Percentiles rank a stretch among this genome's conserved stretches.
Evolutionary conservation across 768 basidiomycete species (phyloP).

Genomic region (Podaxis sp.): DNA sequence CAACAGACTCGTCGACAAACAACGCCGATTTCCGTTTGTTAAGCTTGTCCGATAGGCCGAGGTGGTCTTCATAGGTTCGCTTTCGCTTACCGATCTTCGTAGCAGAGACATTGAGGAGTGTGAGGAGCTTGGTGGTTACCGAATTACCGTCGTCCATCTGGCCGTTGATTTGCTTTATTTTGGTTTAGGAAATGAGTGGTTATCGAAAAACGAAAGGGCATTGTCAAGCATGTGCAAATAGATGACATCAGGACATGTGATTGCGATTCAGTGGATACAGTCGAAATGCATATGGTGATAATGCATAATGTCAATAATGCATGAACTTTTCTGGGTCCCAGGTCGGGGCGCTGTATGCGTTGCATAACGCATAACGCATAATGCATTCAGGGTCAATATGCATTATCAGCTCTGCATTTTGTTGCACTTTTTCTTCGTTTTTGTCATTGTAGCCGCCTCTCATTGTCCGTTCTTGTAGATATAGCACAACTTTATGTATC

Average conservation of each 20-base stretch:
- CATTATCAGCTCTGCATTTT: too few relatives aligned
- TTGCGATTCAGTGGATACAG: background rate
- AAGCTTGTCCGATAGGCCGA: conserved; percentile 54
- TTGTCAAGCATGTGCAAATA: background rate
- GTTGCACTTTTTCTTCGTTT: too few relatives aligned
- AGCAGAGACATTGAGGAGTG: conserved; percentile 87
- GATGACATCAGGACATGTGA: background rate
- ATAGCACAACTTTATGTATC: too few relatives aligned
- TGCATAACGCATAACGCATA: too few relatives aligned
- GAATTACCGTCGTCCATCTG: conserved; percentile 44
- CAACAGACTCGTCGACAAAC: conserved; percentile 27
- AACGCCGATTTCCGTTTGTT: conserved; percentile 60
- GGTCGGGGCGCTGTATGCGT: too few relatives aligned
- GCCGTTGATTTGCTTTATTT: background rate
- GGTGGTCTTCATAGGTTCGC: conserved; percentile 38
- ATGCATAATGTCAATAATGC: too few relatives aligned
- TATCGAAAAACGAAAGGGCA: background rate
- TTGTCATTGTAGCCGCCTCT: too few relatives aligned
- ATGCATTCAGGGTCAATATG: too few relatives aligned
- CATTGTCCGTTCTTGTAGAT: too few relatives aligned
- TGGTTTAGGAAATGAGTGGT: background rate
- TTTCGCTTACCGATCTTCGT: conserved; percentile 66
- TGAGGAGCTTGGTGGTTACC: conserved; percentile 78
- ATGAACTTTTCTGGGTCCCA: too few relatives aligned
- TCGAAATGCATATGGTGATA: too few relatives aligned